Conservation (phyloP, 495 filamentous ascomycete species). For the Opeltia flavorubescens region DNA sequence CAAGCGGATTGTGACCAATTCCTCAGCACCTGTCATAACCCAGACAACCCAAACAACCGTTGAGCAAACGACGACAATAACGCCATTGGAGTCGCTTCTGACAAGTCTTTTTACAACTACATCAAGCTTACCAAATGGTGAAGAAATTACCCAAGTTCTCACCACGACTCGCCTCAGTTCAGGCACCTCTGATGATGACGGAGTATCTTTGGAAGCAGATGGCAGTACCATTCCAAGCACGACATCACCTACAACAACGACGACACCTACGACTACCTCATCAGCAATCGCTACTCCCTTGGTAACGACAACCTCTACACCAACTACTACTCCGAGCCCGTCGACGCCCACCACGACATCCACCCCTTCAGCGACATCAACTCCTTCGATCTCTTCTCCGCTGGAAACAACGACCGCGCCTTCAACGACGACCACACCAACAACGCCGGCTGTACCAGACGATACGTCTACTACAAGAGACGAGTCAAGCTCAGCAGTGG, state of each 20-base stretch:
- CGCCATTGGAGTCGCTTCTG: background rate
- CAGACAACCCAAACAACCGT: background rate
- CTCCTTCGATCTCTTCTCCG: conserved; percentile 19
- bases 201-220: background rate
- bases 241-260: conserved; percentile 3
- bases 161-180: background rate
- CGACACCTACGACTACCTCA: conserved; percentile 7
- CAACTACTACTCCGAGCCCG: background rate
- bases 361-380: conserved; percentile 6
- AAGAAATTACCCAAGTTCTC: background rate
- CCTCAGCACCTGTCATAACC: background rate
- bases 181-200: background rate
- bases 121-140: background rate
- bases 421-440: background rate
- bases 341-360: conserved; percentile 15
- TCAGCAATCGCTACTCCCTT: conserved; percentile 7
- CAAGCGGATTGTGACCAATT: conserved; percentile 32
- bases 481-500: background rate
- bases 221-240: conserved; percentile 4
- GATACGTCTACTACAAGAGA: background rate
- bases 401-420: conserved; percentile 2
- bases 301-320: conserved; percentile 5
- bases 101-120: background rate
- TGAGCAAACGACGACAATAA: background rate
- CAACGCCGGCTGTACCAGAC: too few relatives aligned